Evolutionary conservation across 805 yeast species (phyloP).

Genomic region (Cyberlindnera veronae): DNA sequence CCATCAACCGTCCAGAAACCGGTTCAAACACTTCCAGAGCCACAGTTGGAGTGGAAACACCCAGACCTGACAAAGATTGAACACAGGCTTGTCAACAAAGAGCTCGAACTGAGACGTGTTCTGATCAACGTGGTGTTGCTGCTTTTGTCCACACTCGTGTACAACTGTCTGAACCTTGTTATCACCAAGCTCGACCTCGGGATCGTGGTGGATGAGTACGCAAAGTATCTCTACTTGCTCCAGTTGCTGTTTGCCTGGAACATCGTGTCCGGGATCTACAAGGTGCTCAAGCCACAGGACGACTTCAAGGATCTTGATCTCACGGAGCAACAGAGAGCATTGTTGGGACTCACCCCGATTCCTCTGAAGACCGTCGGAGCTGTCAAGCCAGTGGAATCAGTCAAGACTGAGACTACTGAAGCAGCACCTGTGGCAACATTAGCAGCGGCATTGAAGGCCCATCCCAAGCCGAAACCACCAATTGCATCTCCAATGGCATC

Average conservation of each 20-base stretch:
- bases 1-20: neutral
- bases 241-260: conserved; percentile 31
- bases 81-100: conserved; percentile 34
- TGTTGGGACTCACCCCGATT: conserved; percentile 30
- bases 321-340: conserved; percentile 30
- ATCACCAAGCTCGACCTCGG: conserved; percentile 17
- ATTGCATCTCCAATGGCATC: conserved; percentile 31
- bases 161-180: conserved; percentile 19
- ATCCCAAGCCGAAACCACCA: conserved; percentile 20
- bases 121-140: conserved; percentile 32
- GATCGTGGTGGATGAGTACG: neutral
- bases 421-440: neutral
- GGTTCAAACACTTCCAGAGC: neutral
- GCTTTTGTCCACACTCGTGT: conserved; percentile 29
- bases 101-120: conserved; percentile 34
- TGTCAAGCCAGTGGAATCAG: neutral
- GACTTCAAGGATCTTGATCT: conserved; percentile 33
- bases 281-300: conserved; percentile 29
- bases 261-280: conserved; percentile 29
- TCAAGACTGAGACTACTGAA: neutral
- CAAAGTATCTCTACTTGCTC: conserved; percentile 12
- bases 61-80: conserved; percentile 12
- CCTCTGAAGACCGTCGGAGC: conserved; percentile 11
- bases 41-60: conserved; percentile 13
- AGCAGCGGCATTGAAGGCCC: conserved; percentile 17